Evolutionary conservation across 2,329 filamentous ascomycete species (phyloP).

Genomic region (Pseudodiploospora longispora): DNA sequence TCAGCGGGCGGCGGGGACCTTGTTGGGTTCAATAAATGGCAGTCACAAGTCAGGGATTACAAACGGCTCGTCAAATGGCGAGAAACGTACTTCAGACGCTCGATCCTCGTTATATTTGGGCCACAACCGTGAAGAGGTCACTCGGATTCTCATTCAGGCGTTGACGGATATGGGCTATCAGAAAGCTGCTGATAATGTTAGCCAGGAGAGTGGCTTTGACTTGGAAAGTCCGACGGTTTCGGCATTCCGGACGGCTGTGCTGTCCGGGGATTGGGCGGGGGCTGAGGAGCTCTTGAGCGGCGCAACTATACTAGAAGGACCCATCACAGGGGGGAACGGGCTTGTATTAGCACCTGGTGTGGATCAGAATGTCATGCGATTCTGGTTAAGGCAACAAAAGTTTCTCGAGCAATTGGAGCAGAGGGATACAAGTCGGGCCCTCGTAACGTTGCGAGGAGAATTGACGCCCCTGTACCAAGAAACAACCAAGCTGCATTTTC

Average conservation of each 20-base stretch:
- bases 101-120: constrained; percentile 55
- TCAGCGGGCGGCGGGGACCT: constrained; percentile 14
- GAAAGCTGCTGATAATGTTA: constrained; percentile 64
- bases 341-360: constrained; percentile 69
- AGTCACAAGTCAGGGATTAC: constrained; percentile 35
- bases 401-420: constrained; percentile 83
- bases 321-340: constrained; percentile 39
- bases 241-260: constrained; percentile 73
- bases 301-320: constrained; percentile 28
- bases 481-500: constrained; percentile 64
- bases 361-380: constrained; percentile 72
- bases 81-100: constrained; percentile 13
- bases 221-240: constrained; percentile 80
- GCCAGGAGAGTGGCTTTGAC: constrained; percentile 75
- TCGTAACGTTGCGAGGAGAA: constrained; percentile 79
- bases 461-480: constrained; percentile 80
- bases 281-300: constrained; percentile 76
- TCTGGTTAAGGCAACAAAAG: constrained; percentile 86
- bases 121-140: constrained; percentile 88
- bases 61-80: constrained; percentile 45
- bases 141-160: constrained; percentile 84
- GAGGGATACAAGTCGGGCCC: constrained; percentile 62
- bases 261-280: constrained; percentile 72
- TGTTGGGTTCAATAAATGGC: constrained; percentile 34
- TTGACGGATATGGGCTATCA: constrained; percentile 83